A percentile compares a stretch with the other conserved stretches of the same genome.
Conservation (phyloP, 2,329 filamentous ascomycete species). For the Thielaviopsis euricoi region DNA sequence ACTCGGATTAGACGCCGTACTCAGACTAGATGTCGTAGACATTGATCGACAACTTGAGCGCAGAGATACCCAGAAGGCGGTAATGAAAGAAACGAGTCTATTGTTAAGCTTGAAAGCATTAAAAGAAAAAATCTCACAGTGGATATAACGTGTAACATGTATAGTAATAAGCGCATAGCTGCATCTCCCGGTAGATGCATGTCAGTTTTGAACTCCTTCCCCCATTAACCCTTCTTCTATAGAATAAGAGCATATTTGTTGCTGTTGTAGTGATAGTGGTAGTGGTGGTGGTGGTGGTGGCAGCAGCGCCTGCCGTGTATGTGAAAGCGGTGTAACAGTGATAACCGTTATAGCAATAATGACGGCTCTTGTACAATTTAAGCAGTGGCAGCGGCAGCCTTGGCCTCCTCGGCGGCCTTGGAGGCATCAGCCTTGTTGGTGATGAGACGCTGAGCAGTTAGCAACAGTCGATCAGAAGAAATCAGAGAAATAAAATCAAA, state of each 20-base stretch:
- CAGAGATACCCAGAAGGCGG: too few species aligned
- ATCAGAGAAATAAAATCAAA: neutral
- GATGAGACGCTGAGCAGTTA: slow-evolving; percentile 30
- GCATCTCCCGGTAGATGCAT: neutral
- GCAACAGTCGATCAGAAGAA: slow-evolving; percentile 8
- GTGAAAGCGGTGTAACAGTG: neutral
- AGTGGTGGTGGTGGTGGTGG: neutral
- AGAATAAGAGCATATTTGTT: neutral
- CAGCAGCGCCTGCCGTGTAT: too few species aligned
- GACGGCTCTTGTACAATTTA: neutral
- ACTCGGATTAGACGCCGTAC: too few species aligned
- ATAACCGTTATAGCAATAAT: neutral
- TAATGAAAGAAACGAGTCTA: too few species aligned
- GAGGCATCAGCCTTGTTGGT: slow-evolving; percentile 24
- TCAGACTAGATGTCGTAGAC: too few species aligned
- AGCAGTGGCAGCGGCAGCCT: slow-evolving; percentile 9
- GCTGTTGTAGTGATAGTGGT: neutral
- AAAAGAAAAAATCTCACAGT: too few species aligned
- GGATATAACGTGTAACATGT: too few species aligned
- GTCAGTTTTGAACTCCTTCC: neutral
- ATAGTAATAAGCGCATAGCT: neutral
- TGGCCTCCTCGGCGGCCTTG: slow-evolving; percentile 21
- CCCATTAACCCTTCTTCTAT: neutral
- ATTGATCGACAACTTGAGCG: too few species aligned
- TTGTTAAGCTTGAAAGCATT: too few species aligned